phyloP scores from a whole-genome alignment of 148 eudicot species.

The Suaeda aralocaspica region DNA sequence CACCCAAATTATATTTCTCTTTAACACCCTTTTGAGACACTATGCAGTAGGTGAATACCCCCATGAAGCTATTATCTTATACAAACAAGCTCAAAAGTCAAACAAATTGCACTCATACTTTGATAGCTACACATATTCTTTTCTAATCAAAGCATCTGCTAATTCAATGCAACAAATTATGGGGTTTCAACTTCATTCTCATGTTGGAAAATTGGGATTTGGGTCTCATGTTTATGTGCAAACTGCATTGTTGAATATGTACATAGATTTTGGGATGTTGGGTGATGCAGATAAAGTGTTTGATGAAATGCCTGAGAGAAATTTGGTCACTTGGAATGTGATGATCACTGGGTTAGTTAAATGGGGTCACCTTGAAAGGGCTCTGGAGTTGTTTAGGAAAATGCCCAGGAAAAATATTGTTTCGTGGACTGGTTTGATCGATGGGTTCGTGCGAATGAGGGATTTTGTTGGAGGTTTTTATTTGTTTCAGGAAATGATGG shows the following conservation, averaged over 20 bases:
- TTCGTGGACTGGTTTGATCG: constrained; percentile 71
- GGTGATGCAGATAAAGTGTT: constrained; percentile 42
- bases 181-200: constrained; percentile 41
- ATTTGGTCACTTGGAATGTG: constrained; percentile 63
- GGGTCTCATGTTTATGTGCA: constrained; percentile 43
- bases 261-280: constrained; percentile 38
- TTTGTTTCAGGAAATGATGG: constrained; percentile 46
- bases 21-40: constrained; percentile 45
- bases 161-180: constrained; percentile 10
- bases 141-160: constrained; percentile 49
- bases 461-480: constrained; percentile 34
- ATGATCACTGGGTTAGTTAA: constrained; percentile 53
- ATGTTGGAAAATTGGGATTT: constrained; percentile 35
- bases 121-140: constrained; percentile 59
- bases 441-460: constrained; percentile 43
- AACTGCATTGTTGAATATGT: constrained; percentile 62
- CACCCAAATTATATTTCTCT: constrained; percentile 19
- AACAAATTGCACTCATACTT: constrained; percentile 17
- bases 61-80: constrained; percentile 43
- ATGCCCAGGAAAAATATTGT: constrained; percentile 52
- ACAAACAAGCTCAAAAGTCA: constrained; percentile 33
- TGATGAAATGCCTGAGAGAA: constrained; percentile 65
- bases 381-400: constrained; percentile 39
- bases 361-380: constrained; percentile 40
- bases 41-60: constrained; percentile 48